A percentile compares a stretch with the other conserved stretches of the same genome.
These are phyloP conservation scores for Plasmodium relictum DNA, from an alignment of 169 alveolate species.

Conservation along the genomic window DNA sequence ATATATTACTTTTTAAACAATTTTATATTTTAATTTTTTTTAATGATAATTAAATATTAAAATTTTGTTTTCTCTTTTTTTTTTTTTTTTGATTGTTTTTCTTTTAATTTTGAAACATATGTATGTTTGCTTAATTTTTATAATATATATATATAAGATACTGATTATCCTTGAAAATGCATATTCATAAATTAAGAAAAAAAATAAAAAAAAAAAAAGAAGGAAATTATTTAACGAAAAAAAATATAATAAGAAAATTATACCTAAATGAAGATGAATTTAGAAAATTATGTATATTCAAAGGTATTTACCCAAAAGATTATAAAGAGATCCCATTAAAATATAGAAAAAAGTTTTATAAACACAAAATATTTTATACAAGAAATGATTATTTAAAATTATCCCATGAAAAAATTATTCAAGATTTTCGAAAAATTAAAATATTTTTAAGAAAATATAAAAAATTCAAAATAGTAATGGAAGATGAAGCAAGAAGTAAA, in stretches of 20 bases:
- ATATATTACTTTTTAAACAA: too few species aligned
- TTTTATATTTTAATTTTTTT: too few species aligned
- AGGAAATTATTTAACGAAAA: constrained; percentile 94
- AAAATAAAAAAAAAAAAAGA: constrained; percentile 90
- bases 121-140: background rate
- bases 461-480: constrained; percentile 92
- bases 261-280: constrained; percentile 94
- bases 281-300: constrained; percentile 97
- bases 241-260: constrained; percentile 92
- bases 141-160: background rate
- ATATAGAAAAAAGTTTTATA: constrained; percentile 87
- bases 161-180: constrained; percentile 9
- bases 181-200: constrained; percentile 84
- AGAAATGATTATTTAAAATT: constrained; percentile 93
- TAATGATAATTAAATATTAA: too few species aligned
- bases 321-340: constrained; percentile 94
- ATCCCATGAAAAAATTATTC: constrained; percentile 94
- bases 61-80: too few species aligned
- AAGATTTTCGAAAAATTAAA: constrained; percentile 90
- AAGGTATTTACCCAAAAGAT: constrained; percentile 99
- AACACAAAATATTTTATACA: constrained; percentile 87
- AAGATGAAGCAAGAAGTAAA: constrained; percentile 91
- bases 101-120: too few species aligned
- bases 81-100: too few species aligned
- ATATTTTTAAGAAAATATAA: constrained; percentile 91